Evolutionary conservation across 2,329 filamentous ascomycete species (phyloP).

Genomic region (Onygena corvina): DNA sequence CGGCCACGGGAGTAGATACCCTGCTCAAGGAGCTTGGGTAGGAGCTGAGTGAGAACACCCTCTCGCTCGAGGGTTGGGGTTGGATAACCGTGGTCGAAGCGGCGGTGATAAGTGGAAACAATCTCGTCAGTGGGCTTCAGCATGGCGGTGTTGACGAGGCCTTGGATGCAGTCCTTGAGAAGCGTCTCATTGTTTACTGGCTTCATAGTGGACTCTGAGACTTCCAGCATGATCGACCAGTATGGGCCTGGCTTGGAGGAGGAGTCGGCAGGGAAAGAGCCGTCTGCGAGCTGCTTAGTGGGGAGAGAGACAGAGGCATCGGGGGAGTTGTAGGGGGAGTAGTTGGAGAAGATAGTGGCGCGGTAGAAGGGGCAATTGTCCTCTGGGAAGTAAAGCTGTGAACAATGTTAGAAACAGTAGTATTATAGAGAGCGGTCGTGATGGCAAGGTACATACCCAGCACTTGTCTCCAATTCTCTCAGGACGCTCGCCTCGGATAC

Average conservation of each 20-base stretch:
- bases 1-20: slow-evolving; percentile 92
- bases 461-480: slow-evolving; percentile 98
- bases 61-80: slow-evolving; percentile 92
- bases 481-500: slow-evolving; percentile 79
- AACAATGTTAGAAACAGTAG: slow-evolving; percentile 1
- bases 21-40: slow-evolving; percentile 81
- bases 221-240: slow-evolving; percentile 99
- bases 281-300: slow-evolving; percentile 73
- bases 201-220: slow-evolving; percentile 93
- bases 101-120: slow-evolving; percentile 93
- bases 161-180: slow-evolving; percentile 83
- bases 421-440: neutral
- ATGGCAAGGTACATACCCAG: slow-evolving; percentile 53
- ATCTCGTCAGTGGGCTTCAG: slow-evolving; percentile 84
- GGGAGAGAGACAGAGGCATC: slow-evolving; percentile 68
- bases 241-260: slow-evolving; percentile 73
- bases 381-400: slow-evolving; percentile 89
- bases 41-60: slow-evolving; percentile 79
- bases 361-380: slow-evolving; percentile 99
- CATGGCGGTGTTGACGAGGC: slow-evolving; percentile 96
- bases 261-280: slow-evolving; percentile 61
- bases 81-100: slow-evolving; percentile 96
- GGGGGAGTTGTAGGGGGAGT: slow-evolving; percentile 97
- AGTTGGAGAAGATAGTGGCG: slow-evolving; percentile 99
- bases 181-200: slow-evolving; percentile 77